Evolutionary conservation across 2,329 filamentous ascomycete genomes (phyloP).

Genomic region (Metarhizium rileyi): DNA sequence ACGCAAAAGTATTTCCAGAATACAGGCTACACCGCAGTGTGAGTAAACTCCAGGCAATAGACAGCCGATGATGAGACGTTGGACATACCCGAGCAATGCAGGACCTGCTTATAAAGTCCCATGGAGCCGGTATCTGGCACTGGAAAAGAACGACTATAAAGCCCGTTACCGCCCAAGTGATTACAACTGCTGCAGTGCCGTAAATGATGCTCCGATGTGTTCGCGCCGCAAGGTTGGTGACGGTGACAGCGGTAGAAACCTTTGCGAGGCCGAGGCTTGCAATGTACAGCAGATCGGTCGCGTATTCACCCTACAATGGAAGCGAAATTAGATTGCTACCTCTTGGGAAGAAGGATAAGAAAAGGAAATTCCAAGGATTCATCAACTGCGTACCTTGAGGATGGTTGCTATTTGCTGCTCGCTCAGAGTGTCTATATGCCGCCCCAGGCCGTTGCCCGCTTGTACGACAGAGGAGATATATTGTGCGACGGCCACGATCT

Average conservation of each 20-base stretch:
- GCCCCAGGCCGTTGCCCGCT: background rate
- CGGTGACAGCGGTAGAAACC: constrained; percentile 16
- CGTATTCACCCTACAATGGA: constrained; percentile 13
- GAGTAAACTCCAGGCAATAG: background rate
- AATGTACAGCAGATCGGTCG: constrained; percentile 16
- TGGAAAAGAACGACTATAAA: constrained; percentile 18
- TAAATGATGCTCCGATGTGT: constrained; percentile 14
- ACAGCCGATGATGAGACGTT: background rate
- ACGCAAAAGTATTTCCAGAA: constrained; percentile 20
- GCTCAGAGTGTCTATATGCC: background rate
- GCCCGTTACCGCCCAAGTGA: constrained; percentile 15
- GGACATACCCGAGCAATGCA: constrained; percentile 11
- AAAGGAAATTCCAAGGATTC: background rate
- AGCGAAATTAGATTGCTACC: constrained; percentile 4
- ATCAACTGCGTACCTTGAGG: constrained; percentile 16
- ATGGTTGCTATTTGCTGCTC: background rate
- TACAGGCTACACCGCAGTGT: constrained; percentile 13
- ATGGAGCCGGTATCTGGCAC: constrained; percentile 17
- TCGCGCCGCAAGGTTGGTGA: constrained; percentile 15
- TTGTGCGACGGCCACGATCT: constrained; percentile 12
- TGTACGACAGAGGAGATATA: constrained; percentile 6
- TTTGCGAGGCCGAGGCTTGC: constrained; percentile 17
- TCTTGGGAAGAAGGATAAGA: no score
- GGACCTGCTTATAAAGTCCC: constrained; percentile 14
- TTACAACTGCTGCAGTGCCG: constrained; percentile 11